Percentiles rank a stretch among this genome's conserved stretches.
These are phyloP conservation scores for Blepharisma stoltei DNA, from an alignment of 73 alveolate genomes.

Conservation along the genomic window DNA sequence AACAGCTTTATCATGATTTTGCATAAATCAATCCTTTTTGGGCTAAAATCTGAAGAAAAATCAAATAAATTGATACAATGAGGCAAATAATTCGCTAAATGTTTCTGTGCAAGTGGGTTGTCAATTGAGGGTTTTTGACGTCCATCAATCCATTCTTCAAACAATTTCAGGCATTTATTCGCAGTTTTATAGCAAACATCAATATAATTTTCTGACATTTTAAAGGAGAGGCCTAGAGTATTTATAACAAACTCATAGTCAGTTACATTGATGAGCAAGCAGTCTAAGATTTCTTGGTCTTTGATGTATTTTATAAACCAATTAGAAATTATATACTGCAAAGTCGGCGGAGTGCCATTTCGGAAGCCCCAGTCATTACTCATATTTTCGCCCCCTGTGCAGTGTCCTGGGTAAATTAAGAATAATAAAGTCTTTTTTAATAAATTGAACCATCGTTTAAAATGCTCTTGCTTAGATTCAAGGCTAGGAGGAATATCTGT, in stretches of 20 bases:
- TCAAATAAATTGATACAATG: slow-evolving; percentile 13
- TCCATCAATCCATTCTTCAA: slow-evolving; percentile 6
- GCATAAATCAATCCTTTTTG: neutral
- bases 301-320: neutral
- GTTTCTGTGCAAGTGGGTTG: neutral
- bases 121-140: neutral
- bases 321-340: neutral
- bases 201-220: neutral
- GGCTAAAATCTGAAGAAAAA: neutral
- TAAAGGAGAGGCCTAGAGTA: neutral
- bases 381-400: neutral
- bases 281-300: neutral
- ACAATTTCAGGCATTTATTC: neutral
- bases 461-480: neutral
- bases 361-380: neutral
- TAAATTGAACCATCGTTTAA: neutral
- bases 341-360: neutral
- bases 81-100: neutral
- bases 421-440: neutral
- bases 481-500: too few relatives aligned
- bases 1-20: neutral
- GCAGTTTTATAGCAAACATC: neutral
- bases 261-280: neutral
- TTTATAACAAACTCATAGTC: slow-evolving; percentile 15
- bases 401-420: neutral